These are phyloP conservation scores for Barnettozyma botsteinii DNA, from an alignment of 805 yeast genomes.

Conservation along the genomic window DNA sequence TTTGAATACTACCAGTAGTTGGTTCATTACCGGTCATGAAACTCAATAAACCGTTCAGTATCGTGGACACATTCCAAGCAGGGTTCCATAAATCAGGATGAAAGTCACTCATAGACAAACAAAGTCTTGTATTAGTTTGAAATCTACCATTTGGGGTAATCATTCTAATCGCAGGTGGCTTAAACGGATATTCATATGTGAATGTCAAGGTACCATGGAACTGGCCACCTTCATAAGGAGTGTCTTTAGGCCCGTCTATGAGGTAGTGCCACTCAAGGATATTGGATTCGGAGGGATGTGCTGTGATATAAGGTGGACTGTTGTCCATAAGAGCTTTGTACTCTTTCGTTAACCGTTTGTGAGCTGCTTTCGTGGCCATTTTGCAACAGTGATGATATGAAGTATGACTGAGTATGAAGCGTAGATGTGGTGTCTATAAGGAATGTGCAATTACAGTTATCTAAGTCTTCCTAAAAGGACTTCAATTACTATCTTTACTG, in stretches of 20 bases:
- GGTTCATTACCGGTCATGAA: constrained; percentile 87
- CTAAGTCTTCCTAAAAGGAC: too few relatives aligned
- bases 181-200: constrained; percentile 83
- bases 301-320: constrained; percentile 81
- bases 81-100: constrained; percentile 97
- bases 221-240: constrained; percentile 83
- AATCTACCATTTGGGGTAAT: constrained; percentile 88
- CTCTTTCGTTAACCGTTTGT: constrained; percentile 62
- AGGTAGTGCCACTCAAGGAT: constrained; percentile 92
- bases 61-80: constrained; percentile 90
- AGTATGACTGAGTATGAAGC: too few relatives aligned
- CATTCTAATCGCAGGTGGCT: constrained; percentile 88
- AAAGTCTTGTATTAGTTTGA: constrained; percentile 70
- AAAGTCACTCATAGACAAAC: constrained; percentile 89
- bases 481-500: too few relatives aligned
- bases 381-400: too few relatives aligned
- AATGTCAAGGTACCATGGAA: constrained; percentile 84
- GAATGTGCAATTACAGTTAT: too few relatives aligned
- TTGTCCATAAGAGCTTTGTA: constrained; percentile 68
- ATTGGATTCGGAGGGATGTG: constrained; percentile 83
- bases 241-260: constrained; percentile 85
- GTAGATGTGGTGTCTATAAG: too few relatives aligned
- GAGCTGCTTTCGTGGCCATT: constrained; percentile 42
- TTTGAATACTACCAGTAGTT: constrained; percentile 75
- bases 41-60: constrained; percentile 78